Percentiles rank a stretch among this genome's conserved stretches.
Evolutionary conservation across 352 stramenopile genomes (phyloP).

Genomic region (Phytophthora tubulina): DNA sequence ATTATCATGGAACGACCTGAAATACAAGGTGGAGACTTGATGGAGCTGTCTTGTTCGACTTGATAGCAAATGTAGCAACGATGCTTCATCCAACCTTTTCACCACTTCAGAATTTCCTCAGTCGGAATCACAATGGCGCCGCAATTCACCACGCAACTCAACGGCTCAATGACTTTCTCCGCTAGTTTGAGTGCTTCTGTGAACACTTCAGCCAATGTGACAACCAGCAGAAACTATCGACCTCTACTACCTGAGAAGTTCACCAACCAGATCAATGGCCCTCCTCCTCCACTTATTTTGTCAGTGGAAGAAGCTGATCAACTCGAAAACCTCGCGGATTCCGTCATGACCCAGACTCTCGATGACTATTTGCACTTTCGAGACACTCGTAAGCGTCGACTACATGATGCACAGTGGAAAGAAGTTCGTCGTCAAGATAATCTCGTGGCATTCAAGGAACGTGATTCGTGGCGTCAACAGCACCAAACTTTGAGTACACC

Average conservation of each 20-base stretch:
- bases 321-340: constrained; percentile 40
- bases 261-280: constrained; percentile 3
- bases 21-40: constrained; percentile 1
- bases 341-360: constrained; percentile 43
- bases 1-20: neutral
- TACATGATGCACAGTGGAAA: constrained; percentile 52
- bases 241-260: constrained; percentile 5
- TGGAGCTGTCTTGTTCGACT: neutral
- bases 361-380: constrained; percentile 47
- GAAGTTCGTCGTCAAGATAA: constrained; percentile 45
- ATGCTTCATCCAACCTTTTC: neutral
- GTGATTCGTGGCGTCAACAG: constrained; percentile 38
- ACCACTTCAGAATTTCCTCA: constrained; percentile 19
- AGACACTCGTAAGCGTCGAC: constrained; percentile 39
- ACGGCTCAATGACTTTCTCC: constrained; percentile 39
- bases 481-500: constrained; percentile 33
- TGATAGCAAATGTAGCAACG: neutral
- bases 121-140: constrained; percentile 19
- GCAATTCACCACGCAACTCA: constrained; percentile 34
- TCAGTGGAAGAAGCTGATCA: constrained; percentile 34
- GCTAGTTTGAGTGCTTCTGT: constrained; percentile 36
- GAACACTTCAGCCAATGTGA: constrained; percentile 21
- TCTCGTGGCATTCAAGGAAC: constrained; percentile 55
- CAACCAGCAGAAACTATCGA: constrained; percentile 27
- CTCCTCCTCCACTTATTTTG: constrained; percentile 31